Evolutionary conservation across 495 filamentous ascomycete genomes (phyloP).

Genomic region (Penicillium cosmopolitanum): DNA sequence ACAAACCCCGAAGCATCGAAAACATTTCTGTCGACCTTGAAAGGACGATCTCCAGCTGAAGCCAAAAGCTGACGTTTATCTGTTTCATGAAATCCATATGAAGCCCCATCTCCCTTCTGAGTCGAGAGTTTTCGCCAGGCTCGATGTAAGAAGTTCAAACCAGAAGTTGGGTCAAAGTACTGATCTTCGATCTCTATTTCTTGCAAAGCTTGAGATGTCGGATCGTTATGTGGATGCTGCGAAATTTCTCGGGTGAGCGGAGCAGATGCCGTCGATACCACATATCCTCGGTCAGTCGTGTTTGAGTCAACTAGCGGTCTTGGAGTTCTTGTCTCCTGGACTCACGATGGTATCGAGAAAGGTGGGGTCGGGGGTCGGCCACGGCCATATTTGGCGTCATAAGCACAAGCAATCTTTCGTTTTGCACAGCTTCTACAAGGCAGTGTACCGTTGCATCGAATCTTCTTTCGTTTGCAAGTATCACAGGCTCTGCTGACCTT

Average conservation of each 20-base stretch:
- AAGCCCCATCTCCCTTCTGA: constrained; percentile 9
- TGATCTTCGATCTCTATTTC: constrained; percentile 27
- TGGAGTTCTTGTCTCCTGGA: neutral
- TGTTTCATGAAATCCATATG: neutral
- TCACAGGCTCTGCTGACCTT: constrained; percentile 29
- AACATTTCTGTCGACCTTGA: neutral
- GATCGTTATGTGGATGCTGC: neutral
- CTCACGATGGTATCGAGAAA: neutral
- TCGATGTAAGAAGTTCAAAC: constrained; percentile 28
- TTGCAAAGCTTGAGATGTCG: constrained; percentile 12
- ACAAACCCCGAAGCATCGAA: neutral
- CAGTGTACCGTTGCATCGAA: constrained; percentile 24
- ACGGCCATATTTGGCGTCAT: constrained; percentile 22
- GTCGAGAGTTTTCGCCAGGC: constrained; percentile 25
- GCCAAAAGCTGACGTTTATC: neutral
- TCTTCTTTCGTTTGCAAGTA: constrained; percentile 26
- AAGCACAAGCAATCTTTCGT: constrained; percentile 15
- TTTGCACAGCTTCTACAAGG: constrained; percentile 18
- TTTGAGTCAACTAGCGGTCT: neutral
- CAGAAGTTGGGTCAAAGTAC: constrained; percentile 26
- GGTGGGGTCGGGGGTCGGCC: constrained; percentile 26
- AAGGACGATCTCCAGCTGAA: neutral
- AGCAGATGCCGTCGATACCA: neutral
- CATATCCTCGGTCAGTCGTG: neutral
- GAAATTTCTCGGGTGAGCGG: neutral